phyloP scores from a whole-genome alignment of 129 eudicot genomes.

The Artemisia tridentata region DNA sequence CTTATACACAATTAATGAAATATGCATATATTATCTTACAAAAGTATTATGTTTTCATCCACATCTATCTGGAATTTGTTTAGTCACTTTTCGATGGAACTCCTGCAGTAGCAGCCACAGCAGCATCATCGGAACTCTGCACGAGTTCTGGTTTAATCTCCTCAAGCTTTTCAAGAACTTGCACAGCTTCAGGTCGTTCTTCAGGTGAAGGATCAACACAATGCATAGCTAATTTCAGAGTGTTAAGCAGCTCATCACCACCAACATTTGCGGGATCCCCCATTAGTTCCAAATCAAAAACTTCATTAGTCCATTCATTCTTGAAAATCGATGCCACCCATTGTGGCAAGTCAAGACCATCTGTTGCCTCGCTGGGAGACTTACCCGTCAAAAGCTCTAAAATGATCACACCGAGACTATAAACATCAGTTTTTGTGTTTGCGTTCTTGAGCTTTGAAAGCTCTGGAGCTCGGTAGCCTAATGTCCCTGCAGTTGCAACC shows the following conservation, averaged over 20 bases:
- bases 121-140: conserved; percentile 34
- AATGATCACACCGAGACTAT: conserved; percentile 89
- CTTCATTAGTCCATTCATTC: conserved; percentile 95
- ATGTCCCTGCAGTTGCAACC: conserved; percentile 74
- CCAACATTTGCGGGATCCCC: conserved; percentile 62
- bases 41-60: conserved; percentile 13
- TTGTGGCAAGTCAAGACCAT: conserved; percentile 78
- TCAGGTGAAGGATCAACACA: conserved; percentile 84
- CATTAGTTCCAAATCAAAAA: conserved; percentile 81
- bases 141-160: conserved; percentile 65
- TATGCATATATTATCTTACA: conserved; percentile 15
- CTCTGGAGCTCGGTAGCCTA: conserved; percentile 92
- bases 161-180: conserved; percentile 69
- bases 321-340: conserved; percentile 94
- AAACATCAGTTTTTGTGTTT: conserved; percentile 69
- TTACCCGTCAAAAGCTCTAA: conserved; percentile 85
- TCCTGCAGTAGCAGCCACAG: conserved; percentile 18
- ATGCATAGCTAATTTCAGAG: conserved; percentile 74
- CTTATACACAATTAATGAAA: conserved; percentile 9
- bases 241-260: conserved; percentile 67
- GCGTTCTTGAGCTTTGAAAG: conserved; percentile 73
- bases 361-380: conserved; percentile 73
- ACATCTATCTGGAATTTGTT: conserved; percentile 10
- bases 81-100: conserved; percentile 36
- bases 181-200: conserved; percentile 63